These are phyloP conservation scores for Saccharum hybrid DNA, from an alignment of 202 grass and related monocot species.

Conservation along the genomic window DNA sequence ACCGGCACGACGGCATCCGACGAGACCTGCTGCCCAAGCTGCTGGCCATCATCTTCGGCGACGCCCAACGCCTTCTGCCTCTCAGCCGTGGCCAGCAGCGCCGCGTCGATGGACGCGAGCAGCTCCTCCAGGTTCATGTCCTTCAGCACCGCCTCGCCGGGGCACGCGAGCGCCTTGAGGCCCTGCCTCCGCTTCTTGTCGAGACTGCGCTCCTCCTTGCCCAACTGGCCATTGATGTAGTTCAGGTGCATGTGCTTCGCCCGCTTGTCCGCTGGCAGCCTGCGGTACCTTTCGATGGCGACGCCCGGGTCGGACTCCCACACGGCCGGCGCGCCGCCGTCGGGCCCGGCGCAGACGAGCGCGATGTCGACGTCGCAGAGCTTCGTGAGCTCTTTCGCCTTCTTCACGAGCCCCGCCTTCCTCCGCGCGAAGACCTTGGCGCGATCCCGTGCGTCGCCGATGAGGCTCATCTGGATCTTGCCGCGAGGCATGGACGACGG, in stretches of 20 bases:
- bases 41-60: background rate
- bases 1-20: background rate
- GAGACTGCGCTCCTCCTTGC: slow-evolving; percentile 38
- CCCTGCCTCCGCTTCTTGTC: background rate
- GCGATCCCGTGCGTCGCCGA: background rate
- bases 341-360: slow-evolving; percentile 1
- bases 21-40: background rate
- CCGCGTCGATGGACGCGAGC: slow-evolving; percentile 41
- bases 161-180: background rate
- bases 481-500: slow-evolving; percentile 10
- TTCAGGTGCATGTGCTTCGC: slow-evolving; percentile 23
- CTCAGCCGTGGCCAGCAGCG: slow-evolving; percentile 11
- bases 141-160: background rate
- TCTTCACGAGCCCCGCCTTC: slow-evolving; percentile 30
- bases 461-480: slow-evolving; percentile 32
- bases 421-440: background rate
- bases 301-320: slow-evolving; percentile 30
- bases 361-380: slow-evolving; percentile 43
- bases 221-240: slow-evolving; percentile 11
- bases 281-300: slow-evolving; percentile 44
- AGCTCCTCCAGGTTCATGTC: slow-evolving; percentile 22
- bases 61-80: slow-evolving; percentile 29
- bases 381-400: slow-evolving; percentile 31
- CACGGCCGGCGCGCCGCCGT: slow-evolving; percentile 23
- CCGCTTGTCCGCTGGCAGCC: slow-evolving; percentile 28